Percentiles rank a stretch among this genome's conserved stretches.
Conservation (phyloP, 345 rosid genomes). For the Hibiscus syriacus region DNA sequence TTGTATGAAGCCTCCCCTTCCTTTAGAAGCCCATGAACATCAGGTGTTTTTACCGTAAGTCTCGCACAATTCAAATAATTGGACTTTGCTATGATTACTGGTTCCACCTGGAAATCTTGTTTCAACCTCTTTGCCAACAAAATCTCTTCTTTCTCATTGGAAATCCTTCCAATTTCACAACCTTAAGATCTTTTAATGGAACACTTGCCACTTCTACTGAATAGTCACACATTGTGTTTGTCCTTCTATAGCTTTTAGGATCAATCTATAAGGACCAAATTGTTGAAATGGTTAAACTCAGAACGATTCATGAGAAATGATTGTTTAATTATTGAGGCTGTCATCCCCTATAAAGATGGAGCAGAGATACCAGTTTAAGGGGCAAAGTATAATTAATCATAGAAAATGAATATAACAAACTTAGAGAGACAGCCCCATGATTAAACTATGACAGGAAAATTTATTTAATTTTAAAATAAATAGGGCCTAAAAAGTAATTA, state of each 20-base stretch:
- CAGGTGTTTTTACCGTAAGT: not conserved
- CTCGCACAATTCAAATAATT: conserved; percentile 9
- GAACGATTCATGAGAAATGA: too few relatives aligned
- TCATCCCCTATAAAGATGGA: too few relatives aligned
- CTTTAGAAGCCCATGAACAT: not conserved
- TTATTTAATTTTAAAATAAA: too few relatives aligned
- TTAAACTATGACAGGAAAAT: too few relatives aligned
- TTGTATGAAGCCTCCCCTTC: not conserved
- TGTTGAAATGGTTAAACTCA: not conserved
- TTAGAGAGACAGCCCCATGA: too few relatives aligned
- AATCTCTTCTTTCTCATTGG: not conserved
- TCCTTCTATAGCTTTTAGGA: not conserved
- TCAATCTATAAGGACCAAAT: not conserved
- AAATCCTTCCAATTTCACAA: conserved; percentile 9
- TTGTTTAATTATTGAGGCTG: too few relatives aligned
- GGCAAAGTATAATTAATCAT: too few relatives aligned
- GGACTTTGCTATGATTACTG: not conserved
- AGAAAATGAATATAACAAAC: too few relatives aligned
- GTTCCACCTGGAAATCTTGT: conserved; percentile 9
- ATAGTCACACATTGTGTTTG: not conserved
- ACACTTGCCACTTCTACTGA: not conserved
- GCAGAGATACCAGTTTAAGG: too few relatives aligned
- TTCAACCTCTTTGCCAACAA: not conserved
- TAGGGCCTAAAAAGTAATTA: too few relatives aligned
- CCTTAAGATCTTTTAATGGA: not conserved